phyloP scores from a whole-genome alignment of 1,284 basidiomycete genomes.

The Hemileia vastatrix region DNA sequence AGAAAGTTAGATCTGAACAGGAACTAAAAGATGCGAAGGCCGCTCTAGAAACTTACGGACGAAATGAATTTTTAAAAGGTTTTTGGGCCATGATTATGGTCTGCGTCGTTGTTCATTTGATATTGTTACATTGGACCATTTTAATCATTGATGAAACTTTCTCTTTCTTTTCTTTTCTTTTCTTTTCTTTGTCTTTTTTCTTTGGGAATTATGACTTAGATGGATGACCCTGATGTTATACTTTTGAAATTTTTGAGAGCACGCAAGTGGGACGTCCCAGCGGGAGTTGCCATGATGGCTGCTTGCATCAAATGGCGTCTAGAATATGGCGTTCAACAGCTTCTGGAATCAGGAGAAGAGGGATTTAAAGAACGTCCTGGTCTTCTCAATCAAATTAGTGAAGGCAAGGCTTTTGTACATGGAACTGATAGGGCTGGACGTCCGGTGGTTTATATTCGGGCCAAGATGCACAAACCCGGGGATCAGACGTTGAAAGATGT shows the following conservation, averaged over 20 bases:
- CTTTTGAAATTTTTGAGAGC: constrained; percentile 21
- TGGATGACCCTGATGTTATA: constrained; percentile 23
- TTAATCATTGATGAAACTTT: no score
- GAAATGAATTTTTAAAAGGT: constrained; percentile 8
- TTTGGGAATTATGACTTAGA: no score
- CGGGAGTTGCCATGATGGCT: constrained; percentile 23
- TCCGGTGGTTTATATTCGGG: constrained; percentile 19
- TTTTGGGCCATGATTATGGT: constrained; percentile 25
- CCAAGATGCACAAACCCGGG: constrained; percentile 9
- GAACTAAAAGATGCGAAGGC: constrained; percentile 19
- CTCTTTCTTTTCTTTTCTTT: no score
- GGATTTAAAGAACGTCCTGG: constrained; percentile 7
- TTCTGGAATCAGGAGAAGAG: constrained; percentile 17
- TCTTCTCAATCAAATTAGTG: constrained; percentile 11
- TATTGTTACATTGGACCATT: no score
- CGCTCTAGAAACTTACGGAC: constrained; percentile 16
- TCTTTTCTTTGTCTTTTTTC: no score
- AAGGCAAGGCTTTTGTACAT: constrained; percentile 18
- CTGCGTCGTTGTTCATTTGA: no score
- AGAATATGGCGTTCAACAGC: constrained; percentile 15
- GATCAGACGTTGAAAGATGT: constrained; percentile 12
- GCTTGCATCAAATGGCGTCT: constrained; percentile 22
- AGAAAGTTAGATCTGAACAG: constrained; percentile 18
- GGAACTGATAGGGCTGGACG: constrained; percentile 17
- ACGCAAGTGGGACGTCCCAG: constrained; percentile 21